Evolutionary conservation across 176 grass and related monocot genomes (phyloP), one percentile per base, ranked within the genome.

Genomic region (Cymbopogon citratus): DNA sequence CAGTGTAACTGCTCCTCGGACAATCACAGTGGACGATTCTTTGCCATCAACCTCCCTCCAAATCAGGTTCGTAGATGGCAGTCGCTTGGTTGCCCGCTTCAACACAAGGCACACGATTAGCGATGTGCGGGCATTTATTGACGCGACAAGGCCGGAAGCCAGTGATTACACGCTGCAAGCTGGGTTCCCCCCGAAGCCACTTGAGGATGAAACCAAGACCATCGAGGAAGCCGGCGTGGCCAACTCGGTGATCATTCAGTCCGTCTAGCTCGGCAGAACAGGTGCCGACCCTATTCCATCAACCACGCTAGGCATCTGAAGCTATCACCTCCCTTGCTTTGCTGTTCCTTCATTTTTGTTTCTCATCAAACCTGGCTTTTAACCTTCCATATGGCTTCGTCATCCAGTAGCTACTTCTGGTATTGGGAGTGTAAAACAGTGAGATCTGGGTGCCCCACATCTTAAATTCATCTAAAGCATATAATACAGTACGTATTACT

Each of bases 211-310:
- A 12, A 71, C 25, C 86, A 91, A 87, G 89, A 99, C 96, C 43
- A 95, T 99, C 4, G 89, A 93, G 67, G 90, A 95, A 90, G 92
- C 88, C 2, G 92, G 89, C 0, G 52, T 99, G 26, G 92, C 90
- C 60, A 99, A 95, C 74, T 99, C 87, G 18, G 96, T 99, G 31
- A 85, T 99, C 83, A 99, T 91, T 70, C 96, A 90, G 82, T 90
- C 84, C 79, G 33, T 87, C 54, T 99, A 91, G 82, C 56, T 84
- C 41, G 3, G 56, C 52, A 56, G 62, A 61, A 59, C 67, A 79
- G 41, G 48, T 63, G 62, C 18, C 19, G 33, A 34, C 40, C n/a
- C 34, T 21, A 24, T n/a, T 73, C 26, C 26, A 28, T 38, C 1
- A n/a, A 78, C 36, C 36, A 63, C 60, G 71, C 27, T 44, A 39